These are phyloP conservation scores for Backusella macrospora DNA, from an alignment of 192 early-diverging fungal species.

Conservation along the genomic window DNA sequence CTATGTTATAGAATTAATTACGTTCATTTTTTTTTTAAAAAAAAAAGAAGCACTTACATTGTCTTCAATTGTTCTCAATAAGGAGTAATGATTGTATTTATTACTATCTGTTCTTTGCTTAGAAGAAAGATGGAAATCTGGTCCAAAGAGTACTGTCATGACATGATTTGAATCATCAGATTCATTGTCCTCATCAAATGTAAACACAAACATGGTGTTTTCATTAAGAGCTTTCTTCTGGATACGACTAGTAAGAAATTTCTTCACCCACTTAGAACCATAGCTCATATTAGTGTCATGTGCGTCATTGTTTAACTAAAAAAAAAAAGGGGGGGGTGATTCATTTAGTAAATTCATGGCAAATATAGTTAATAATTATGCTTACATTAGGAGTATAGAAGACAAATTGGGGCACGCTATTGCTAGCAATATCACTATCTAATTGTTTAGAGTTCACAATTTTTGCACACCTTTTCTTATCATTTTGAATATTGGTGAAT, in stretches of 20 bases:
- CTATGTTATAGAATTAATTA: background rate
- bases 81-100: constrained; percentile 51
- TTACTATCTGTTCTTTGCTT: constrained; percentile 24
- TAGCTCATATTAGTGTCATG: constrained; percentile 51
- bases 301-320: constrained; percentile 58
- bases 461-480: constrained; percentile 63
- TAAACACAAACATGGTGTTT: constrained; percentile 48
- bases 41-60: constrained; percentile 34
- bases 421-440: constrained; percentile 52
- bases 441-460: constrained; percentile 62
- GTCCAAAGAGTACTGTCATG: constrained; percentile 44
- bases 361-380: background rate
- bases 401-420: constrained; percentile 55
- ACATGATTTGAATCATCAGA: constrained; percentile 31
- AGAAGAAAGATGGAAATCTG: constrained; percentile 34
- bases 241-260: constrained; percentile 57
- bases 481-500: constrained; percentile 53
- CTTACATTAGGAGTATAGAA: constrained; percentile 52
- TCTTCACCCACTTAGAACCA: constrained; percentile 54
- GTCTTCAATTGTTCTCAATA: constrained; percentile 46
- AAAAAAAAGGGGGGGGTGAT: background rate
- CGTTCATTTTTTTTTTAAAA: no score
- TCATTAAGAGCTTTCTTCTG: constrained; percentile 49
- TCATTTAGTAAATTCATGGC: background rate
- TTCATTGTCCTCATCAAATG: constrained; percentile 36